Conservation (phyloP, 2,329 filamentous ascomycete genomes). For the Neurospora crassa region DNA sequence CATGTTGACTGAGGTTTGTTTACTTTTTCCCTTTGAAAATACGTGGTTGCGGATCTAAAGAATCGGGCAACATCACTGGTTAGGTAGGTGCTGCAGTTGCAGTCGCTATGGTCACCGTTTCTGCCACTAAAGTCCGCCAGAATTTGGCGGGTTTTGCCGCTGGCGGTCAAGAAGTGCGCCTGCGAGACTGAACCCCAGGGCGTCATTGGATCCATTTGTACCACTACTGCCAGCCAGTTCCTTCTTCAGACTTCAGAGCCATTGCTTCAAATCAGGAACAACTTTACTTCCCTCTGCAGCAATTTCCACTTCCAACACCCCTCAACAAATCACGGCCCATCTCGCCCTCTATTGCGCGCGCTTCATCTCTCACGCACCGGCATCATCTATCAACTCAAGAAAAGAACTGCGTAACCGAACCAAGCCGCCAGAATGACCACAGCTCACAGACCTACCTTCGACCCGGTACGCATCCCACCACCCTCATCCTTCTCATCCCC, state of each 20-base stretch:
- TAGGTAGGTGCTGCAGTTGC: conserved; percentile 2
- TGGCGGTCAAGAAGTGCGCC: conserved; percentile 11
- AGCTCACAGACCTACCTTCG: conserved; percentile 84
- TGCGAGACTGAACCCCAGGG: conserved; percentile 1
- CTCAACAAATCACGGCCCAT: not conserved
- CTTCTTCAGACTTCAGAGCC: no score
- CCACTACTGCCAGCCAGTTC: not conserved
- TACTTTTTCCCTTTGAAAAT: not conserved
- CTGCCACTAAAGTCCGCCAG: conserved; percentile 19
- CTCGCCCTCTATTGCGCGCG: conserved; percentile 7
- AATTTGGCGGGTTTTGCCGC: conserved; percentile 19
- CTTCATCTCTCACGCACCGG: conserved; percentile 2
- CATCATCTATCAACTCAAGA: not conserved
- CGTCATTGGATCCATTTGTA: not conserved
- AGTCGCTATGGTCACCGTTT: conserved; percentile 6
- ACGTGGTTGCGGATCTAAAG: not conserved
- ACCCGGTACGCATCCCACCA: conserved; percentile 55
- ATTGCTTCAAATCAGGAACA: not conserved
- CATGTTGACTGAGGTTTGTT: conserved; percentile 45
- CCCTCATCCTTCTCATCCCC: not conserved
- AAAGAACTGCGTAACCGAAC: not conserved
- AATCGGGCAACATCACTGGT: not conserved
- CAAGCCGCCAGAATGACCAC: conserved; percentile 46
- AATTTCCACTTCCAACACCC: not conserved
- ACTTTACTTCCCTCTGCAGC: not conserved